Base-by-base conservation (phyloP, 768 basidiomycete genomes). In the Leccinellum rugosiceps region DNA sequence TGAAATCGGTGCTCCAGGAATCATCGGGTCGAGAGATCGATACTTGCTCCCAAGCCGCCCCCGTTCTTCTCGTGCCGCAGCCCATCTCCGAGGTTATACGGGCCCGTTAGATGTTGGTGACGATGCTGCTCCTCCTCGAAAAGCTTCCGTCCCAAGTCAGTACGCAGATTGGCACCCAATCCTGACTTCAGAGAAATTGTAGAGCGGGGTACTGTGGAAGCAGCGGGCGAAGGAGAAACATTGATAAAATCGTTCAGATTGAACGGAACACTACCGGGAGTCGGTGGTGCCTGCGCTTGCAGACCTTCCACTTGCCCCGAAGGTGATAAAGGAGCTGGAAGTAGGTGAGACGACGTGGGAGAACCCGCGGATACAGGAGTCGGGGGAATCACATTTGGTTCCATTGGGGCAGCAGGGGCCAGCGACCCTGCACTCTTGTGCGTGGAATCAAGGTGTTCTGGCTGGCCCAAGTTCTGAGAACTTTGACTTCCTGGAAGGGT, bases 201-300 rank as follows among this genome's bases (percentile, higher is more conserved):
- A 48, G 70, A 67, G 31, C 65, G 74, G 10, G 65, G 65, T 47
- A 71, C 65, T 2, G 68, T 56, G 14, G 71, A 74, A 15, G 78
- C 70, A 13, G 78, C 75, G 6, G 85, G 84, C 3, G 85, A 84
- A 14, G 86, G 86, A 25, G 87, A 88, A 35, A 85, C 84, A 62
- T 90, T 84, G 66, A 89, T 83, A 67, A 83, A 90, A 56, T 90
- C 88, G 61, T 80, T 80, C 57, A 88, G 76, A 68, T 88, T 86
- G 72, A 90, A 88, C 71, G 63, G 72, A 63, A 61, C 71, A 38
- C 62, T 64, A 35, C 59, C 72, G 26, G 75, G 75, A 3, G 75
- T 75, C 7, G 76, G 75, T 44, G 76, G 67, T 10, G 68, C 70
- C 32, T 72, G 68, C 5, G 74, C 71, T 44, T 75, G 63, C 31